Conservation (phyloP, 257 asterid species). For the Penstemon eatonii region DNA sequence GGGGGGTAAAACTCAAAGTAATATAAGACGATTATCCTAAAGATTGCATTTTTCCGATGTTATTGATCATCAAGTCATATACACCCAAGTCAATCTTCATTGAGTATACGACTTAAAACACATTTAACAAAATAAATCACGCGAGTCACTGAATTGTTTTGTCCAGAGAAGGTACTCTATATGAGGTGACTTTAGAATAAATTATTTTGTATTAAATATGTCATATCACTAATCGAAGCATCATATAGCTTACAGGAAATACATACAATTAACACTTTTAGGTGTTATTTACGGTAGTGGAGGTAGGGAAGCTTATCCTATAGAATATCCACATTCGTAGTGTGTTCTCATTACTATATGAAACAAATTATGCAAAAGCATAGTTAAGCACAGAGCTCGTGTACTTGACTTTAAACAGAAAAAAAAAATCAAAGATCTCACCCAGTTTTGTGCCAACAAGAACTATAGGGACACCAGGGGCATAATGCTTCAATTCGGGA, state of each 20-base stretch:
- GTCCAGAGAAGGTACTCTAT: no score
- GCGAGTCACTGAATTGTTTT: not conserved
- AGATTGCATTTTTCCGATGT: no score
- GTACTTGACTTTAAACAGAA: constrained; percentile 3
- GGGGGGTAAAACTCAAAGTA: not conserved
- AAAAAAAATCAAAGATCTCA: constrained; percentile 36
- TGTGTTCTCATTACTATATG: not conserved
- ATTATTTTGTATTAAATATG: not conserved
- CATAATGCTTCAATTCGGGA: constrained; percentile 78
- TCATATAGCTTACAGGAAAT: not conserved
- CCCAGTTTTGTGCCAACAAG: constrained; percentile 86
- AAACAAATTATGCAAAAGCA: not conserved
- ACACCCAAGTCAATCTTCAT: not conserved
- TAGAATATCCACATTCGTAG: not conserved
- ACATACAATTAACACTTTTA: not conserved
- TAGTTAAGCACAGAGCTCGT: constrained; percentile 9
- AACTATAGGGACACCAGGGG: constrained; percentile 77
- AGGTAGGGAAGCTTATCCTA: constrained; percentile 13
- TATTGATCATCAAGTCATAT: not conserved
- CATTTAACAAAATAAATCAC: no score
- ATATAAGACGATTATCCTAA: not conserved
- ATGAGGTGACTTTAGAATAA: not conserved
- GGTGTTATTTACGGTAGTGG: constrained; percentile 11
- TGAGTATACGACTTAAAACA: not conserved
- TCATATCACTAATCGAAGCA: not conserved